Evolutionary conservation across 2,329 filamentous ascomycete species (phyloP), one percentile per base, ranked within the genome.

Genomic region (Ophiostoma ulmi): DNA sequence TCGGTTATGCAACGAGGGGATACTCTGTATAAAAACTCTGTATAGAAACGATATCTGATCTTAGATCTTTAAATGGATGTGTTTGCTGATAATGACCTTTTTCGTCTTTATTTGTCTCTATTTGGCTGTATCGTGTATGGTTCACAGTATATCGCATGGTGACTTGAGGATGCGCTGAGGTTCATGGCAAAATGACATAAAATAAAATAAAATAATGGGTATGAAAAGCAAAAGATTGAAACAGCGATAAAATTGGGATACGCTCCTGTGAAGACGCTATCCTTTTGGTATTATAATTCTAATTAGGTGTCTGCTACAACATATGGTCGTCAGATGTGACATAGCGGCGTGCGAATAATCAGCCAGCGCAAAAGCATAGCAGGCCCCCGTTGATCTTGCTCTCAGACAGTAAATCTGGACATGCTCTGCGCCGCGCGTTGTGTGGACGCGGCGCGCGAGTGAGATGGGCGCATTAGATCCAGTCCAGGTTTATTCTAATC

Each of bases 81-180:
- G 36, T 65, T 61, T 5, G 61, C 39, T 39, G 63, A 65, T 41
- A 64, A 65, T 65, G 63, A 64, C 13, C 31, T 64, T 64, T 61
- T 13, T 61, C 35, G 6, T 61, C 14, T 52, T 52, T 22, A 10
- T 22, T 52, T 14, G n/a, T 17, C n/a, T 58, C 20, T 11, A 58
- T 26, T 58, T 17, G 52, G 7, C n/a, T 58, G 13, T 26, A 31
- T 31, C 10, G 13, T 20, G 13, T 17, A 20, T 22, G 52, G 4
- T 26, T 48, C 44, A 48, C 44, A n/a, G 52, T 26, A 8, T 26
- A 55, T 26, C n/a, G 52, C 52, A 55, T 36, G 14, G 31, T 14
- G 58, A 36, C 11, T 14, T 11, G 22, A 20, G 22, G 10, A 39
- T 39, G 38, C 38, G 38, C 38, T 39, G 38, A 13, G 38, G 10